Percentiles rank a stretch among this genome's conserved stretches.
Evolutionary conservation across 768 basidiomycete genomes (phyloP).

Genomic region (Suillus discolor): DNA sequence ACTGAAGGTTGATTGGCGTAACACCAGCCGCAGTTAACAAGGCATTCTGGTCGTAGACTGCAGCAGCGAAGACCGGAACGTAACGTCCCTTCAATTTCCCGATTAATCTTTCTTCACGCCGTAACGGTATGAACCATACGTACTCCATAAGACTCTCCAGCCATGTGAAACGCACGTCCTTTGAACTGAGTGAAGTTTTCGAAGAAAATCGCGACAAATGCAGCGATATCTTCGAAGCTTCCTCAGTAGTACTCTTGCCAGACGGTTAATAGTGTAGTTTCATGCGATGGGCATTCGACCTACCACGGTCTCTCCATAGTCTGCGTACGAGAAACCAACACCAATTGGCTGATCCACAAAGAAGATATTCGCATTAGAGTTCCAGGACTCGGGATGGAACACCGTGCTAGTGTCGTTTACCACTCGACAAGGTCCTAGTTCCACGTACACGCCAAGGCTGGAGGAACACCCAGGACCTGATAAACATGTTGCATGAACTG

Average conservation of each 20-base stretch:
- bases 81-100: slow-evolving; percentile 45
- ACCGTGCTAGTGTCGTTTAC: slow-evolving; percentile 49
- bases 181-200: slow-evolving; percentile 74
- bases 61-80: slow-evolving; percentile 51
- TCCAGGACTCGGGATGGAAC: slow-evolving; percentile 67
- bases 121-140: slow-evolving; percentile 15
- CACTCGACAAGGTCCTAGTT: slow-evolving; percentile 74
- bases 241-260: slow-evolving; percentile 58
- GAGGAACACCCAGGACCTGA: slow-evolving; percentile 53
- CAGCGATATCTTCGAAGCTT: slow-evolving; percentile 71
- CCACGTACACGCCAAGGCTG: slow-evolving; percentile 71
- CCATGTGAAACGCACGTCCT: slow-evolving; percentile 63
- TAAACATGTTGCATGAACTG: background rate
- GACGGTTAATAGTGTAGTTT: background rate
- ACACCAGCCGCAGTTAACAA: slow-evolving; percentile 43
- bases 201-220: slow-evolving; percentile 73
- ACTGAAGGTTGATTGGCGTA: slow-evolving; percentile 52
- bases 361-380: slow-evolving; percentile 56
- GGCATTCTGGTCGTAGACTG: slow-evolving; percentile 51
- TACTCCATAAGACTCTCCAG: slow-evolving; percentile 60
- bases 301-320: slow-evolving; percentile 43
- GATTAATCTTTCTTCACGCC: background rate
- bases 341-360: slow-evolving; percentile 49
- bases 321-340: slow-evolving; percentile 51
- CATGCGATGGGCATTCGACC: slow-evolving; percentile 18